Evolutionary conservation across 2,329 filamentous ascomycete genomes (phyloP), one percentile per base, ranked within the genome.

Genomic region (Aspergillus niger): DNA sequence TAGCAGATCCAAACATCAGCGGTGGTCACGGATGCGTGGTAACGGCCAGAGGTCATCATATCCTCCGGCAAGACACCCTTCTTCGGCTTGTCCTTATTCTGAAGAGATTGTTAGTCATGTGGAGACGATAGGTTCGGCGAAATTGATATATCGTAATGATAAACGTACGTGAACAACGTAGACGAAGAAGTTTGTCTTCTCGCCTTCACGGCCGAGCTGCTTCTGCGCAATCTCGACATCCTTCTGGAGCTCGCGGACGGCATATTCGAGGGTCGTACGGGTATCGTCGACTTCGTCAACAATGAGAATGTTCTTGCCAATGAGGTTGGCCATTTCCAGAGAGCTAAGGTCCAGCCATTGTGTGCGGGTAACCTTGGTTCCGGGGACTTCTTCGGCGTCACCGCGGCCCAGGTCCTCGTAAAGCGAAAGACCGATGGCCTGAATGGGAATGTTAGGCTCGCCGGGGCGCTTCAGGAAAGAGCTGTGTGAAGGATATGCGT

Each of bases 1-100:
- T 99, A 99, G 84, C 92, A 96, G 76, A 98, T 98, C 95, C 95
- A 99, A 67, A 92, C 89, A 79, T 99, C 94, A n/a, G 85, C 86
- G 32, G 96, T 91, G 5, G 94, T 98, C 73, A 89, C 83, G 22
- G 95, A 92, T 22, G 95, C 95, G 67, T 90, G 79, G 80, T 99
- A 99, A 70, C 89, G 84, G 59, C 85, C 85, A 58, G 87, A 79
- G 43, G 83, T 79, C 65, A 94, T 82, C 85, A 98, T 92, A 39
- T 92, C 88, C 20, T 86, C 72, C 10, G 95, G 93, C 59, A 99
- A 83, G 20, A 80, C 80, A 57, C 95, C 95, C 85, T 97, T 97
- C 88, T 99, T 99, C 58, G 81, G 66, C 86, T 99, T 98, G 79
- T 97, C 87, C 87, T 99, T 99, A 85, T 99, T 99, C 89, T 92